phyloP scores from a whole-genome alignment of 2,329 filamentous ascomycete genomes.

The Microdochium nivale region DNA sequence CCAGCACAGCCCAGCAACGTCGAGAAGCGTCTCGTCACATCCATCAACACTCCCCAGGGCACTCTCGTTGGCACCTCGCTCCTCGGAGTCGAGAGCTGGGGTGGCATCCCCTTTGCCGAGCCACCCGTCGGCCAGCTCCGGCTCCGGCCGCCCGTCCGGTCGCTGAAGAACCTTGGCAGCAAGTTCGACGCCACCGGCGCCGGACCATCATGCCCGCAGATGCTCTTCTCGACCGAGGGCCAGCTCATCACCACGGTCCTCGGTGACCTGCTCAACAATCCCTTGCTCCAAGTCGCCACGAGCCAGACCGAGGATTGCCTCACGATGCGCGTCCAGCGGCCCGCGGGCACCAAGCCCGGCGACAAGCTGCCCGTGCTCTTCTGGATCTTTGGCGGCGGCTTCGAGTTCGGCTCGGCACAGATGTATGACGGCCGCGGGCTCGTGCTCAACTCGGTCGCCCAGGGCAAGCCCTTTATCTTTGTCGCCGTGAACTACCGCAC shows the following conservation, averaged over 20 bases:
- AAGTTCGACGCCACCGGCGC: conserved; percentile 47
- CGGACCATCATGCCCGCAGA: conserved; percentile 62
- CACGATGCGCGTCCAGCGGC: conserved; percentile 36
- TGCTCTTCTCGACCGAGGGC: conserved; percentile 43
- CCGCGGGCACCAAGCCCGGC: conserved; percentile 27
- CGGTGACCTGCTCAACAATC: conserved; percentile 21
- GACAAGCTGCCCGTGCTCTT: conserved; percentile 45
- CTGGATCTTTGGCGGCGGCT: conserved; percentile 50
- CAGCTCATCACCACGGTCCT: conserved; percentile 44
- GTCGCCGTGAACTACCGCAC: conserved; percentile 59
- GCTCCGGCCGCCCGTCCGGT: conserved; percentile 65
- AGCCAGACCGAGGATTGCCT: conserved; percentile 44
- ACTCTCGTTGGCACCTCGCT: conserved; percentile 17
- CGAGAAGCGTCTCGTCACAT: conserved; percentile 11
- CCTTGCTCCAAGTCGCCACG: conserved; percentile 25
- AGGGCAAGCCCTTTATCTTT: conserved; percentile 50
- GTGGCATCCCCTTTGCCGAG: conserved; percentile 67
- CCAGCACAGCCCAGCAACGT: conserved; percentile 10
- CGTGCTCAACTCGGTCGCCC: conserved; percentile 22
- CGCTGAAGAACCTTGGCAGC: conserved; percentile 54
- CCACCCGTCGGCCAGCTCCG: conserved; percentile 58
- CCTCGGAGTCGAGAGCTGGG: conserved; percentile 54
- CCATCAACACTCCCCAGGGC: conserved; percentile 16
- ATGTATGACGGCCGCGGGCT: conserved; percentile 27
- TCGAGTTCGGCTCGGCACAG: conserved; percentile 25